Base-by-base conservation (phyloP, 2,329 filamentous ascomycete species). In the Talaromyces marneffei region DNA sequence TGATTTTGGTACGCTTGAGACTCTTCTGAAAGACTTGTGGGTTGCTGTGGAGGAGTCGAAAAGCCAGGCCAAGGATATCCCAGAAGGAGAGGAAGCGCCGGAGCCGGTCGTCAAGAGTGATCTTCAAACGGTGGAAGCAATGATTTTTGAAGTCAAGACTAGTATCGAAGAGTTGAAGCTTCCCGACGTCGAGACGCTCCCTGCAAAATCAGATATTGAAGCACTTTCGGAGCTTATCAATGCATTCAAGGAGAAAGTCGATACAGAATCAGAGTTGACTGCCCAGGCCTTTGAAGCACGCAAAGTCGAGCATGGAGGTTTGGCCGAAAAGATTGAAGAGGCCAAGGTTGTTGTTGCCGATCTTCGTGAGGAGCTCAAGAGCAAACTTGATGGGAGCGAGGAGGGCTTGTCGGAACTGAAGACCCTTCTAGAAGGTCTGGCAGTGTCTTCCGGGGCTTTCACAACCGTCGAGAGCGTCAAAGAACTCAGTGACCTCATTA, bases 141-240 rank as follows among this genome's bases (percentile, higher is more conserved):
- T 93, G 44, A 90, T 92, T 33, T 84, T 90, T n/a, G 92, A 96
- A 65, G 87, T 95, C 74, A 96, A 95, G 76, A 80, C 83, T 4
- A 85, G 88, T 29, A 80, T 97, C 8, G 88, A 92, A 48, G 86
- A 89, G 59, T 83, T 94, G 69, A 81, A 86, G 35, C 81, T 88
- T 59, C 85, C 88, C 0, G 87, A 94, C 68, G 79, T 90, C 5
- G 87, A 87, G 1, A 80, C 83, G 0, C 76, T 96, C 3, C 85
- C 91, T 1, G 86, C 85, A 4, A 95, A 92, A 72, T 86, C 90
- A 1, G 91, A 96, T 66, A 72, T 95, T 18, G 82, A 84, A 65
- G 82, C 85, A 52, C 78, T 94, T n/a, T 83, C 87, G 57, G 82
- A 85, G n/a, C 81, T 88, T 62, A 79, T 94, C 65, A 87, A 85